phyloP scores from a whole-genome alignment of 805 yeast genomes.

The Cyberlindnera amylophila region DNA sequence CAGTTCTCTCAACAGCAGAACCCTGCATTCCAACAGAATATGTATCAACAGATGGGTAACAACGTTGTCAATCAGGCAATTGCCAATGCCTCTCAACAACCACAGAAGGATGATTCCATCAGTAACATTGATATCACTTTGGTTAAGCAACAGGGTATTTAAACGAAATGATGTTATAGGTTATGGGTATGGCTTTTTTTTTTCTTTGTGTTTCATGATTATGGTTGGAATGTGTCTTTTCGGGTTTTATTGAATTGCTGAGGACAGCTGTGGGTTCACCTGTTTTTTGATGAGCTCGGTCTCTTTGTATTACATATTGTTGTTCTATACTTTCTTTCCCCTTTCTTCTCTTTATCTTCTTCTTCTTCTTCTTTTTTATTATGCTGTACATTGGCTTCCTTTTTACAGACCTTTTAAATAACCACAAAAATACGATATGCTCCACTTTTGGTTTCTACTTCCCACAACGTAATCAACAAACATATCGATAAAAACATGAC shows the following conservation, averaged over 20 bases:
- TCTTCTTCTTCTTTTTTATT: background rate
- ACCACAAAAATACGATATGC: no score
- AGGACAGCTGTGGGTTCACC: no score
- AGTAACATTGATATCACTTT: conserved; percentile 26
- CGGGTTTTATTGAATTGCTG: background rate
- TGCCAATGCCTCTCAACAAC: conserved; percentile 25
- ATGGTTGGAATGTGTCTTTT: background rate
- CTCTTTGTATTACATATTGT: background rate
- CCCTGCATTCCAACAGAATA: conserved; percentile 9
- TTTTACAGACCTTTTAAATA: no score
- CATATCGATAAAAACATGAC: no score
- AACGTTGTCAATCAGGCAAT: conserved; percentile 26
- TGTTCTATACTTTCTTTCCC: background rate
- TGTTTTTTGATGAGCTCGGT: no score
- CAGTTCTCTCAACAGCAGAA: conserved; percentile 11
- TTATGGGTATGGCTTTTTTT: conserved; percentile 2
- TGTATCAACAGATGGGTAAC: conserved; percentile 11
- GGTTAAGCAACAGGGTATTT: conserved; percentile 25
- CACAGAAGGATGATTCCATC: conserved; percentile 20
- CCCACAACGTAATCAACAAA: no score
- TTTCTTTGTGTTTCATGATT: background rate
- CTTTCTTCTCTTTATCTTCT: background rate
- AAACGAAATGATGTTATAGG: background rate
- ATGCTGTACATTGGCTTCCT: background rate
- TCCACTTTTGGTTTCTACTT: no score